Evolutionary conservation across 208 protist species (phyloP).

Genomic region (Leishmania gerbilli): DNA sequence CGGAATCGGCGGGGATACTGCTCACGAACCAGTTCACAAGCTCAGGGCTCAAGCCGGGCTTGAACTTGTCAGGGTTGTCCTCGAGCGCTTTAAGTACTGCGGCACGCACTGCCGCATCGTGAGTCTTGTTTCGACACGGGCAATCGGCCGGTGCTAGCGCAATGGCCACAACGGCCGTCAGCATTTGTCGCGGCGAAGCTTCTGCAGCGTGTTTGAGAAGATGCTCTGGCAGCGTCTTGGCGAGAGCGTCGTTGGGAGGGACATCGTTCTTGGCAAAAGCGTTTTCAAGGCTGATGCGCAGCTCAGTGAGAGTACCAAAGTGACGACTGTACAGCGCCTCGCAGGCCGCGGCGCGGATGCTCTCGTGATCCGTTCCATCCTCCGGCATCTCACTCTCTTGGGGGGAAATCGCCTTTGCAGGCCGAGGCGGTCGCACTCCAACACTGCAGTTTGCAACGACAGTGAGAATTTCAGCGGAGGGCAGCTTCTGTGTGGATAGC

Average conservation of each 20-base stretch:
- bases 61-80: slow-evolving; percentile 34
- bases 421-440: slow-evolving; percentile 58
- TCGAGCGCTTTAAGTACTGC: slow-evolving; percentile 36
- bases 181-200: slow-evolving; percentile 31
- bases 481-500: slow-evolving; percentile 34
- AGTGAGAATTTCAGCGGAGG: slow-evolving; percentile 41
- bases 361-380: slow-evolving; percentile 25
- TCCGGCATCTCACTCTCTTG: slow-evolving; percentile 5
- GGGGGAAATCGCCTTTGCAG: slow-evolving; percentile 5
- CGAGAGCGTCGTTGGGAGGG: slow-evolving; percentile 40
- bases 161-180: slow-evolving; percentile 37
- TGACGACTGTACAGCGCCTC: slow-evolving; percentile 42
- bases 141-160: slow-evolving; percentile 32
- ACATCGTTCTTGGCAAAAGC: slow-evolving; percentile 38
- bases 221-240: slow-evolving; percentile 39
- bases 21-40: background rate
- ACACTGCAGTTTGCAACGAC: slow-evolving; percentile 45
- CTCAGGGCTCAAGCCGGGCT: slow-evolving; percentile 12
- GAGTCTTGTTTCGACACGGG: slow-evolving; percentile 40
- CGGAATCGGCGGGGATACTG: slow-evolving; percentile 1
- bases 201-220: slow-evolving; percentile 39
- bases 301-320: slow-evolving; percentile 33
- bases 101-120: slow-evolving; percentile 44
- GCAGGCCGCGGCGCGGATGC: slow-evolving; percentile 12
- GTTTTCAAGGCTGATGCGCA: slow-evolving; percentile 56